These are phyloP conservation scores for Trametes cinnabarina DNA, from an alignment of 768 basidiomycete species.

Conservation along the genomic window DNA sequence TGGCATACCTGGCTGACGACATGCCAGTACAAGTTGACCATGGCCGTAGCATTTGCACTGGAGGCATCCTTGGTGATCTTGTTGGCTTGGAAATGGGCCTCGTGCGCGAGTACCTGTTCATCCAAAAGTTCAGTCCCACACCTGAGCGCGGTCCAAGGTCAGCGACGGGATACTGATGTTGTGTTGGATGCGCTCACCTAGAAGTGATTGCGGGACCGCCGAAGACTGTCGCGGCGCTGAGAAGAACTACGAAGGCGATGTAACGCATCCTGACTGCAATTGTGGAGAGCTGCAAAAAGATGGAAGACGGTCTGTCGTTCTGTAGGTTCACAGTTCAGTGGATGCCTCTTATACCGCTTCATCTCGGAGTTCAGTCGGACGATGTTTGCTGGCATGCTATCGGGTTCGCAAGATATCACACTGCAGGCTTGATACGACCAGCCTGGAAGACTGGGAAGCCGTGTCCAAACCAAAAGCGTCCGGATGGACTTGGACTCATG, in stretches of 20 bases:
- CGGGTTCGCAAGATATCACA: not conserved
- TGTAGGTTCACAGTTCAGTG: too few species aligned
- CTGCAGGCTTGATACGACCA: not conserved
- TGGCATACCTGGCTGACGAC: conserved; percentile 35
- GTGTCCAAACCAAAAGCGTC: not conserved
- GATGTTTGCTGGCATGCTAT: not conserved
- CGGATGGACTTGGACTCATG: not conserved
- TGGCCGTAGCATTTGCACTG: conserved; percentile 15
- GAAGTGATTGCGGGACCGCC: conserved; percentile 30
- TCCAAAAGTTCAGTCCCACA: conserved; percentile 42
- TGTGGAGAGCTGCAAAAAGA: not conserved
- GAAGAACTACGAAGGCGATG: conserved; percentile 27
- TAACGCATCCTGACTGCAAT: not conserved
- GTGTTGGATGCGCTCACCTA: not conserved
- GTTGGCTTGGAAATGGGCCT: conserved; percentile 43
- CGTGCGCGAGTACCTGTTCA: conserved; percentile 34
- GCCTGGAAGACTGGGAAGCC: not conserved
- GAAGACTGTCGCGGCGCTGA: conserved; percentile 28
- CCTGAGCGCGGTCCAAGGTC: conserved; percentile 17
- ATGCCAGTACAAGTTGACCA: conserved; percentile 43
- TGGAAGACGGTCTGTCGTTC: not conserved
- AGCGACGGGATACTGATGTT: too few species aligned
- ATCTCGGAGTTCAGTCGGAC: not conserved
- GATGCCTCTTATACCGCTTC: too few species aligned
- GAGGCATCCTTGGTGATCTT: conserved; percentile 27